Evolutionary conservation across 148 eudicot species (phyloP).

Genomic region (Chenopodium quinoa): DNA sequence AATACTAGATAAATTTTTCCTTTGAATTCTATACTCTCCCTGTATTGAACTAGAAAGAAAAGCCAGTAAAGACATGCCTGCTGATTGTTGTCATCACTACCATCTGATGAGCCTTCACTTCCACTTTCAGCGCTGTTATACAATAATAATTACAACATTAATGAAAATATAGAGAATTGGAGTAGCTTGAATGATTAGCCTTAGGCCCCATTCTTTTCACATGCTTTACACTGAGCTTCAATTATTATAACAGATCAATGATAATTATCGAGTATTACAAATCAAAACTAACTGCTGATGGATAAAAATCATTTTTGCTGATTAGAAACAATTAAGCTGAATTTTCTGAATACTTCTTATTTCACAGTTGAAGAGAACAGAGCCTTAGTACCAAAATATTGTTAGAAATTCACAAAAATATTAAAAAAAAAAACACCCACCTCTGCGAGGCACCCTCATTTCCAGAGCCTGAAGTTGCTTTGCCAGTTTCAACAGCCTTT

Average conservation of each 20-base stretch:
- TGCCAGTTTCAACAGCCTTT: conserved; percentile 62
- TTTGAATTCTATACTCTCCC: neutral
- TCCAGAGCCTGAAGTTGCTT: conserved; percentile 85
- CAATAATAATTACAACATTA: conserved; percentile 5
- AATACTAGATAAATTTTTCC: neutral
- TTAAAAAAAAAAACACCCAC: conserved; percentile 30
- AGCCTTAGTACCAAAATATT: neutral
- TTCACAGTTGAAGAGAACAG: neutral
- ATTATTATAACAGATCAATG: too few relatives aligned
- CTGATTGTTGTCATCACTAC: conserved; percentile 80
- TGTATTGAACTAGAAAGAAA: neutral
- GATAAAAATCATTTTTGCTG: too few relatives aligned
- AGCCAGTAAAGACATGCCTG: conserved; percentile 41
- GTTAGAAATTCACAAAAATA: neutral
- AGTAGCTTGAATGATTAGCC: neutral
- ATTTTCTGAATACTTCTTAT: neutral
- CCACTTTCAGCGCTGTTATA: conserved; percentile 82
- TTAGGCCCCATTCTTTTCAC: neutral
- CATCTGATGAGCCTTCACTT: conserved; percentile 84
- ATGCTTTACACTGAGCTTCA: neutral
- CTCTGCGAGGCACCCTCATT: conserved; percentile 86
- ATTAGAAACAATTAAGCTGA: neutral
- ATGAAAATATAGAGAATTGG: neutral
- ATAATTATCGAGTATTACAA: too few relatives aligned
- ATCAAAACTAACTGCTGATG: too few relatives aligned